Evolutionary conservation across 176 grass and related monocot species (phyloP), one percentile per base, ranked within the genome.

Genomic region (Canna indica): DNA sequence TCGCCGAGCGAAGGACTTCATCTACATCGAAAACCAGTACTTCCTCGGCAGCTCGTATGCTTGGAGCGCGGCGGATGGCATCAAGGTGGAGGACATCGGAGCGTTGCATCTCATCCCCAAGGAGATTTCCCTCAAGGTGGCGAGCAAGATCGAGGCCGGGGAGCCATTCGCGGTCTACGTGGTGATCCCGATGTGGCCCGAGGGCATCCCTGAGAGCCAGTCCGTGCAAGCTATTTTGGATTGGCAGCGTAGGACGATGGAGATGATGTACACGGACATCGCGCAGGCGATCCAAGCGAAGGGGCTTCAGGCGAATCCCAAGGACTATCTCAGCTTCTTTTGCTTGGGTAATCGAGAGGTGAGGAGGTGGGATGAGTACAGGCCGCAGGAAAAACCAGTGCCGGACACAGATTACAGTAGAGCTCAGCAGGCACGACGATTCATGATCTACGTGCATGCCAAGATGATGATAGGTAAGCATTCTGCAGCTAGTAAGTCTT

Each of bases 361-460:
- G 10, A 85, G 87, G 71, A 83, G 69, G 63, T 5, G 59, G 9
- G 86, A 82, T 2, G 94, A 97, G 67, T 97, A 97, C 47, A 20
- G 63, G 67, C 89, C 86, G 16, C 74, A 45, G 64, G 86, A 90
- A 79, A 65, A 59, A 69, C 81, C 89, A 0, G 86, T 90, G 18
- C 86, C 89, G 10, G 76, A 90, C 76, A 87, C 72, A 0, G 80
- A 76, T 65, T 92, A 97, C 69, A 83, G 67, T 48, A 87, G 59
- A 70, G 86, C 94, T 4, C 94, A 97, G 83, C 77, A 92, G 35
- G 76, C 81, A 18, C 78, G 94, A 47, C 70, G 94, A 24, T 97
- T 97, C 80, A 97, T 92, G 94, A 97, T 97, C 85, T 92, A 97
- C 20, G 94, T 97, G 38, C 94, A 97, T 75, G 82, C 86, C 69